phyloP scores from a whole-genome alignment of 768 basidiomycete species.

The Lentinula detonsa region DNA sequence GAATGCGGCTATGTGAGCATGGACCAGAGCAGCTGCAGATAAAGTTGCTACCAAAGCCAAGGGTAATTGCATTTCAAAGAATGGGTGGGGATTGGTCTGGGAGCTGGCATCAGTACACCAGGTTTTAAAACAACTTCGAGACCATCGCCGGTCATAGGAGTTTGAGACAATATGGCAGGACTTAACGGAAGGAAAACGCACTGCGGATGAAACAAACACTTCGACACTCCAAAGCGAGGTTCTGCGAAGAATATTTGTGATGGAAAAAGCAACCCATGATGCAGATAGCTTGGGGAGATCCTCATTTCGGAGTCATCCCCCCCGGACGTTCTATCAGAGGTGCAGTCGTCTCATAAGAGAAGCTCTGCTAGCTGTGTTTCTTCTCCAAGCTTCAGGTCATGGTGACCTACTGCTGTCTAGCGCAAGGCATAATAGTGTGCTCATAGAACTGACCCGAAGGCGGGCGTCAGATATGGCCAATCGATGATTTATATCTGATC shows the following conservation, averaged over 20 bases:
- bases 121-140: background rate
- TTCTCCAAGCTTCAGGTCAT: background rate
- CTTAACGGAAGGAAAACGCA: background rate
- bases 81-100: background rate
- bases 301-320: background rate
- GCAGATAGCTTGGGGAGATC: background rate
- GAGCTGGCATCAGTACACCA: background rate
- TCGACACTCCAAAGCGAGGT: background rate
- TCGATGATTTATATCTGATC: too few species aligned
- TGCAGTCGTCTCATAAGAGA: background rate
- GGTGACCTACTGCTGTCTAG: background rate
- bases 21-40: background rate
- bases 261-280: background rate
- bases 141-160: background rate
- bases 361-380: background rate
- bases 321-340: background rate
- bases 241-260: background rate
- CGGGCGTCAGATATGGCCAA: background rate
- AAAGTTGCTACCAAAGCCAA: background rate
- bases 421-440: background rate
- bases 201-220: background rate
- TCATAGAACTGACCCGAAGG: background rate
- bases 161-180: background rate
- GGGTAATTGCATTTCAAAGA: background rate
- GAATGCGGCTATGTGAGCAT: conserved; percentile 12